phyloP scores from a whole-genome alignment of 2,329 filamentous ascomycete species.

The Cephalotrichum gorgonifer region DNA sequence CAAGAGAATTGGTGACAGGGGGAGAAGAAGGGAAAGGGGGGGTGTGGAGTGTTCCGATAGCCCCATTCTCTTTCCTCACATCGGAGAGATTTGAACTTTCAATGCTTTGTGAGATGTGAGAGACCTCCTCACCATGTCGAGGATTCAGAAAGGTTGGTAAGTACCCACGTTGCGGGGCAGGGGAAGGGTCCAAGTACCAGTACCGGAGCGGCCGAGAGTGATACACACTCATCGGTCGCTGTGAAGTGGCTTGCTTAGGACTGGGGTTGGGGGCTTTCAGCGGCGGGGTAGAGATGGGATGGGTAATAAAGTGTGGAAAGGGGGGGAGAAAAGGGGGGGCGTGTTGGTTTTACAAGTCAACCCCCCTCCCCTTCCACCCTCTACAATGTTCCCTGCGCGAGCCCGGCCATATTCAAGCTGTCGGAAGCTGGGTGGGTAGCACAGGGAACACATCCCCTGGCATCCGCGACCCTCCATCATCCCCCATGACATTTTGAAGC shows the following conservation, averaged over 20 bases:
- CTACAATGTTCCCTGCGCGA: too few species aligned
- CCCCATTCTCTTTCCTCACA: too few species aligned
- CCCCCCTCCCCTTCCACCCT: not conserved
- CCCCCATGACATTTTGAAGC: not conserved
- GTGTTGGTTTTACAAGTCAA: not conserved
- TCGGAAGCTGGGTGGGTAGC: not conserved
- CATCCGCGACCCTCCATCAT: conserved; percentile 7
- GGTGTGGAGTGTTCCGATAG: too few species aligned
- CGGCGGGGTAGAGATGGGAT: not conserved
- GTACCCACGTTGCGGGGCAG: not conserved
- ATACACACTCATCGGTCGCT: not conserved
- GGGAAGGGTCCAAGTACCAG: conserved; percentile 1
- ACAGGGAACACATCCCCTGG: not conserved
- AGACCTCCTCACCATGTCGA: not conserved
- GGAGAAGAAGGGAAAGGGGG: too few species aligned
- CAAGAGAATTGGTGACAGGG: too few species aligned
- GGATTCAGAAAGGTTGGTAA: not conserved
- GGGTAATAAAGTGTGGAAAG: not conserved
- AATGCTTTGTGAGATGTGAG: not conserved
- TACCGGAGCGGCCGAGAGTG: not conserved
- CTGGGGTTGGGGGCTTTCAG: too few species aligned
- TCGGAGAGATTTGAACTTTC: not conserved
- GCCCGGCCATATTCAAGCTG: too few species aligned
- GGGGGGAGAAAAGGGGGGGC: too few species aligned
- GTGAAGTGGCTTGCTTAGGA: too few species aligned